Evolutionary conservation across 306 rosid genomes (phyloP), one percentile per base, ranked within the genome.

Genomic region (Malus asiatica): DNA sequence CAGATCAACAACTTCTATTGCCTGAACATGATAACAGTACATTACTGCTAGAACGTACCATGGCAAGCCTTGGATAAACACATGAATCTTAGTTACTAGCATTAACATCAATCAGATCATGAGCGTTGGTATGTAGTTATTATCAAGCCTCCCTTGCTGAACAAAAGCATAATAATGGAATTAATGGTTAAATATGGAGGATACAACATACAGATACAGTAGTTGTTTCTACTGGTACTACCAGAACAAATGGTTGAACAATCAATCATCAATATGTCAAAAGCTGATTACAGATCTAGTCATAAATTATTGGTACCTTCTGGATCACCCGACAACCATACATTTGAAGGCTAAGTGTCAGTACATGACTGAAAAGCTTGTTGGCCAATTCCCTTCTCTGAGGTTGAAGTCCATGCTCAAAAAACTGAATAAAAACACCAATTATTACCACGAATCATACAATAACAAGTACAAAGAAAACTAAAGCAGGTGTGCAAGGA

Each of bases 271-370:
- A 76, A 76, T 20, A 71, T 48, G 51, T 51, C 44, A 42, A 35
- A 71, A 76, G n/a, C 73, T 30, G 58, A 30, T 71, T 9, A 59
- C 12, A 66, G 22, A 59, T 35, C 70, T 38, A 60, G 30, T 52
- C n/a, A 57, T 5, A 84, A 51, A 67, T 19, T 58, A 64, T 32
- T 61, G 55, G 51, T 90, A 92, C 98, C 97, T 95, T 95, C 80
- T 95, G 99, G 79, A 95, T 95, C 76, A 95, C 97, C 8, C 99
- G 90, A 52, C 99, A 95, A 70, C 99, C 99, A 86, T 95, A 92
- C 99, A 95, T 95, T 79, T 95, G 99, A 88, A 95, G 99, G 88
- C 97, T 87, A 38, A 92, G 93, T 11, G 92, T 83, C 77, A 95
- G 89, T 58, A 95, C 97, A 68, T 95, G 97, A 19, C 88, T 86